Percentiles rank a stretch among this genome's conserved stretches.
Evolutionary conservation across 2,329 filamentous ascomycete genomes (phyloP).

Genomic region (Cercospora citrullina): DNA sequence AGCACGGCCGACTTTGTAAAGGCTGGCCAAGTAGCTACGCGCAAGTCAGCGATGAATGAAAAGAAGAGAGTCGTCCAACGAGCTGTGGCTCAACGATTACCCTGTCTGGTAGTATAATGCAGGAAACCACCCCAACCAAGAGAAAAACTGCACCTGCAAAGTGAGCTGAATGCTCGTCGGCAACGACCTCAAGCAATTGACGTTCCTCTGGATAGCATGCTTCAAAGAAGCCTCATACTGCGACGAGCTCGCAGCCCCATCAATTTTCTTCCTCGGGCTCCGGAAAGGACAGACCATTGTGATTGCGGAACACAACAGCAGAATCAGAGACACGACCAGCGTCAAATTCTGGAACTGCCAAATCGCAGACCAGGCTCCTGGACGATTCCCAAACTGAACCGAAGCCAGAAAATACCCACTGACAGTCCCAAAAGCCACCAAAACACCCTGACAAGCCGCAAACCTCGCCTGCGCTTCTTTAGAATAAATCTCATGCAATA

Average conservation of each 20-base stretch:
- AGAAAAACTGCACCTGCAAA: neutral
- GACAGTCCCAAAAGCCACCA: neutral
- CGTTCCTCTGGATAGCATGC: neutral
- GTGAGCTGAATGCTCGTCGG: neutral
- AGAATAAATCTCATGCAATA: constrained; percentile 1
- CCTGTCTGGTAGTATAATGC: neutral
- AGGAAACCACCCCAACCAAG: neutral
- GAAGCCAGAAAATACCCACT: neutral
- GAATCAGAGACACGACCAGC: neutral
- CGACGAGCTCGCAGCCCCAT: neutral
- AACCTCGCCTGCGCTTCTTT: neutral
- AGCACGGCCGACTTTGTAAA: neutral
- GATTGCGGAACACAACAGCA: neutral
- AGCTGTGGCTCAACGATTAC: neutral
- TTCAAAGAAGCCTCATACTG: neutral
- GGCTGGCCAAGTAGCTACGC: neutral
- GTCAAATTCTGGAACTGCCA: neutral
- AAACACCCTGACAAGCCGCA: neutral
- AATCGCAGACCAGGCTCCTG: neutral
- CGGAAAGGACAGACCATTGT: neutral
- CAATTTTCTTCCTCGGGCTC: neutral
- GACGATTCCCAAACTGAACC: neutral
- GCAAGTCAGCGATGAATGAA: neutral
- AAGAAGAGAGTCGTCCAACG: neutral
- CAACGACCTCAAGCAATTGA: neutral